Evolutionary conservation across 2,329 filamentous ascomycete genomes (phyloP), one percentile per base, ranked within the genome.

Genomic region (Escovopsis sp.): DNA sequence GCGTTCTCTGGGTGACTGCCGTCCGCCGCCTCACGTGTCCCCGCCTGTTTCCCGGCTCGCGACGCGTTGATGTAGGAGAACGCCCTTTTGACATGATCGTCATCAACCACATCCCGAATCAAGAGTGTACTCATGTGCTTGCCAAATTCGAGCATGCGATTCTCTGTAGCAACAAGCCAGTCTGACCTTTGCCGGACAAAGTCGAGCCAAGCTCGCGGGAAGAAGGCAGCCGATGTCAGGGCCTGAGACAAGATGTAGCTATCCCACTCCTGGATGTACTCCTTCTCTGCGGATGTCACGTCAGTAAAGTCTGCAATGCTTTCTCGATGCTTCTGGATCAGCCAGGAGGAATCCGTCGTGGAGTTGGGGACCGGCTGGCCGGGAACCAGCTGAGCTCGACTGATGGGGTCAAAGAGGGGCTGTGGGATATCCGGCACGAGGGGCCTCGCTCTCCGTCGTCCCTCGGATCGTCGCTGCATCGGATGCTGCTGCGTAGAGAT

Each of bases 181-280:
- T 53, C 38, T 1, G 66, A 67, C 52, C 73, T 73, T 15, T 67
- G 58, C 40, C 62, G 57, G 34, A 73, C 58, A 51, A 77, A 78
- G 23, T 59, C 62, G 36, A 73, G 52, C 60, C 75, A 74, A 15
- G 67, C 63, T 3, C 64, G 64, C 10, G 71, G 64, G 11, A 77
- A 61, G 50, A 71, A 74, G 4, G 67, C 66, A 28, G 66, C 65
- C 4, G 71, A 69, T 5, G 68, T 70, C 38, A 76, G 57, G 42
- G 65, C 68, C 49, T 70, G 65, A 37, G 60, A 60, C 8, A 73
- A 64, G 38, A 75, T 67, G 49, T 70, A 75, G 1, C 66, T 62
- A 46, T 77, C 73, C 73, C 73, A 78, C 47, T 72, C 68, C 49
- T 66, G 64, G 43, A 77, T 72, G 45, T 72, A 77, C 47, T 76